A percentile compares a stretch with the other conserved stretches of the same genome.
phyloP scores from a whole-genome alignment of 371 early-diverging fungal genomes.

The Saksenaea oblongispora region DNA sequence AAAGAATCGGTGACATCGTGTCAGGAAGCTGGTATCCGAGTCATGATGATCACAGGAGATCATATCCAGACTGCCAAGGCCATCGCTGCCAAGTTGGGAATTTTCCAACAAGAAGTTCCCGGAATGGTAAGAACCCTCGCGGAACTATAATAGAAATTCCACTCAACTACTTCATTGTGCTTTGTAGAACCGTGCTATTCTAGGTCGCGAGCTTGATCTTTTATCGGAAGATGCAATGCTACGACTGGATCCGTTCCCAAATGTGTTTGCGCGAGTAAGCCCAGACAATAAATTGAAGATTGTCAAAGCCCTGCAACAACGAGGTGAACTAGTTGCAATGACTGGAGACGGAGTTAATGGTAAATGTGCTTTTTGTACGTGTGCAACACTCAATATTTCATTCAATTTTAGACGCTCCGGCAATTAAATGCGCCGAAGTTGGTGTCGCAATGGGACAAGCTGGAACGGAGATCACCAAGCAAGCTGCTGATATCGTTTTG shows the following conservation, averaged over 20 bases:
- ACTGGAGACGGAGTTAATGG: conserved; percentile 89
- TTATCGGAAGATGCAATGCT: conserved; percentile 83
- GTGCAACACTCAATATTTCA: not conserved
- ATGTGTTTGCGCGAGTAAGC: conserved; percentile 92
- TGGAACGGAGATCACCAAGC: conserved; percentile 89
- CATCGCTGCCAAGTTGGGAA: conserved; percentile 77
- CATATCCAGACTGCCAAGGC: conserved; percentile 89
- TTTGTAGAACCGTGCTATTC: conserved; percentile 71
- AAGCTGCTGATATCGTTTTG: conserved; percentile 87
- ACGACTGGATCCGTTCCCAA: conserved; percentile 80
- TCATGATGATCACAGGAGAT: conserved; percentile 94
- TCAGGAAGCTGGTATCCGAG: conserved; percentile 87
- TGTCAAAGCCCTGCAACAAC: conserved; percentile 87
- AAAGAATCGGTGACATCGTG: conserved; percentile 81
- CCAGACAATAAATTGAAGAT: conserved; percentile 98
- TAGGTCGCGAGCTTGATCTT: conserved; percentile 84
- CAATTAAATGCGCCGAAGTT: conserved; percentile 89
- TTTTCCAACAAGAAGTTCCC: conserved; percentile 57
- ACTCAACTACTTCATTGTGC: not conserved
- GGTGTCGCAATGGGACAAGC: conserved; percentile 92
- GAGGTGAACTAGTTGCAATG: conserved; percentile 75
- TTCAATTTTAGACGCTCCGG: conserved; percentile 76
- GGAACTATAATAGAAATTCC: not conserved
- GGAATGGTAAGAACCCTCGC: conserved; percentile 37
- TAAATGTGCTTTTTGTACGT: not conserved